Evolutionary conservation across 2,329 filamentous ascomycete genomes (phyloP).

Genomic region (Microcera coccophila): DNA sequence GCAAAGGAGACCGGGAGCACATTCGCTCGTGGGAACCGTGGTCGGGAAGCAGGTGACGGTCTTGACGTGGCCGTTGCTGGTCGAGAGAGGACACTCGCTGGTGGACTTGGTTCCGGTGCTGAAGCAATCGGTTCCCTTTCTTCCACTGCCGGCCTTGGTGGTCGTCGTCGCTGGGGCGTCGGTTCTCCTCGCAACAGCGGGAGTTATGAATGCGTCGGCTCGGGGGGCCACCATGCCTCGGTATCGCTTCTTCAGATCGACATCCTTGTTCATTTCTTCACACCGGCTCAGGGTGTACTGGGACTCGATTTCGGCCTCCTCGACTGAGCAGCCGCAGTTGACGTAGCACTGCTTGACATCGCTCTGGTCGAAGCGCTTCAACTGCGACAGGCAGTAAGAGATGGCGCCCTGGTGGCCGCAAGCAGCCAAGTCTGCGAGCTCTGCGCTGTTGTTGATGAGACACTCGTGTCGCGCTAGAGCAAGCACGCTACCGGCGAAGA

Average conservation of each 20-base stretch:
- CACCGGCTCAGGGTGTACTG: constrained; percentile 31
- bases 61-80: constrained; percentile 33
- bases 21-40: constrained; percentile 34
- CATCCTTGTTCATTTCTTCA: constrained; percentile 22
- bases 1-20: constrained; percentile 45
- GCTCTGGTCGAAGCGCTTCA: constrained; percentile 27
- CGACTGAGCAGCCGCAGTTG: constrained; percentile 33
- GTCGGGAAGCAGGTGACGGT: constrained; percentile 40
- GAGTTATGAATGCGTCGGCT: constrained; percentile 14
- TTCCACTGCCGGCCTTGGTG: constrained; percentile 13
- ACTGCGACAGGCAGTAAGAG: constrained; percentile 39
- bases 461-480: constrained; percentile 36
- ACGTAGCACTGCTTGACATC: constrained; percentile 39
- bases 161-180: constrained; percentile 11
- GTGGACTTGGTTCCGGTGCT: constrained; percentile 34
- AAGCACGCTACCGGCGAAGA: constrained; percentile 34
- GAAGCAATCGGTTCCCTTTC: constrained; percentile 33
- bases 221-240: constrained; percentile 17
- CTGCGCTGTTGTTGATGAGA: constrained; percentile 35
- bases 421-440: constrained; percentile 38
- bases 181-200: constrained; percentile 13
- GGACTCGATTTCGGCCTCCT: constrained; percentile 30
- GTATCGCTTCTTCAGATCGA: constrained; percentile 30
- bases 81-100: constrained; percentile 38
- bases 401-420: constrained; percentile 44